A percentile compares a stretch with the other conserved stretches of the same genome.
Evolutionary conservation across 2,329 filamentous ascomycete genomes (phyloP).

Genomic region (Hypoxylon sp.): DNA sequence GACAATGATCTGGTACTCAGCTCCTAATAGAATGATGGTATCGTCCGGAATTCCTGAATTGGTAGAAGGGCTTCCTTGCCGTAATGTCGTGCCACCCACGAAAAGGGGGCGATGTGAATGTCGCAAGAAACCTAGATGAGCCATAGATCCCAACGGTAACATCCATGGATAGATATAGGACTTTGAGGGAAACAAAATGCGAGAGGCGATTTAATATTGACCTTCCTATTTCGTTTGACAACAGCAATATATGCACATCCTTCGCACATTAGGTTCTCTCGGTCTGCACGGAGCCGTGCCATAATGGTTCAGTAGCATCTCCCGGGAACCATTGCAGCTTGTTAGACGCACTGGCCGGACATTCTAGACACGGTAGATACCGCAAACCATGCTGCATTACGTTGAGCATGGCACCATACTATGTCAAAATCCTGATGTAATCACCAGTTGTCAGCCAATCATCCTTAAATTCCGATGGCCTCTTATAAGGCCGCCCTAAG

Average conservation of each 20-base stretch:
- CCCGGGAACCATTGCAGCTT: conserved; percentile 6
- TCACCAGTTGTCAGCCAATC: background rate
- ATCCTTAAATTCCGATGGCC: conserved; percentile 11
- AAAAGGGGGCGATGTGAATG: conserved; percentile 12
- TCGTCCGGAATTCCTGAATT: background rate
- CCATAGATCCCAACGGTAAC: conserved; percentile 4
- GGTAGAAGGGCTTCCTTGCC: background rate
- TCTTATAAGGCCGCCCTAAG: conserved; percentile 6
- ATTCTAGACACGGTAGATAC: conserved; percentile 26
- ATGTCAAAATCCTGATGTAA: conserved; percentile 11
- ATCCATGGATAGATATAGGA: background rate
- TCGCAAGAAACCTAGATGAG: conserved; percentile 2
- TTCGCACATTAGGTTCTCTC: conserved; percentile 4
- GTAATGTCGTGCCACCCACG: conserved; percentile 3
- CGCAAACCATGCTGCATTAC: conserved; percentile 18
- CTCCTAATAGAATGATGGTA: background rate
- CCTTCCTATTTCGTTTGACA: conserved; percentile 17
- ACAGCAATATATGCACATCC: conserved; percentile 3
- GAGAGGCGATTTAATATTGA: background rate
- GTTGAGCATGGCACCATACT: conserved; percentile 7
- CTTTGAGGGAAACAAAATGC: background rate
- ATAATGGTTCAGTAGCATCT: conserved; percentile 9
- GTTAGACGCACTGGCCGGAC: conserved; percentile 27
- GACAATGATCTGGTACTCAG: background rate
- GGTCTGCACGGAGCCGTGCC: conserved; percentile 20